A percentile compares a stretch with the other conserved stretches of the same genome.
Evolutionary conservation across 2,329 filamentous ascomycete genomes (phyloP).

Genomic region (Arthrobotrys musiformis): DNA sequence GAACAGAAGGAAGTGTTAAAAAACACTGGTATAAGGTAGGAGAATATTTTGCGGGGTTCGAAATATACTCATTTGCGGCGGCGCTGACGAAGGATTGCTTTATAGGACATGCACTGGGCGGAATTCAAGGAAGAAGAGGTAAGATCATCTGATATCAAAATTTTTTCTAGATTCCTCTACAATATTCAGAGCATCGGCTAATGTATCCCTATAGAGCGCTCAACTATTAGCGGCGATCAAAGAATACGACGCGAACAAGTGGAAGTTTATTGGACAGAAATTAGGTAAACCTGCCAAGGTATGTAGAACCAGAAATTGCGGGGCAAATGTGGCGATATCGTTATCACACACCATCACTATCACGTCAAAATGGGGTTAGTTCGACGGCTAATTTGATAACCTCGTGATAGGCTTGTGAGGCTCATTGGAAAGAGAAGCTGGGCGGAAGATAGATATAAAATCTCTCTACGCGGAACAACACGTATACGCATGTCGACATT

Average conservation of each 20-base stretch:
- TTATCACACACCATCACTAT: constrained; percentile 40
- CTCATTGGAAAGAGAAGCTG: constrained; percentile 97
- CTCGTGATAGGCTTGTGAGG: constrained; percentile 76
- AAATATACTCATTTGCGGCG: constrained; percentile 4
- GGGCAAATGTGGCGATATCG: constrained; percentile 42
- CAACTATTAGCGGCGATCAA: constrained; percentile 92
- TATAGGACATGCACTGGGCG: constrained; percentile 97
- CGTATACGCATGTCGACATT: constrained; percentile 6
- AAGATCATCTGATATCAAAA: constrained; percentile 61
- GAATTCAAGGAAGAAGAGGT: constrained; percentile 98
- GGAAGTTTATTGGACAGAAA: constrained; percentile 96
- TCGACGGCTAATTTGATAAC: constrained; percentile 57
- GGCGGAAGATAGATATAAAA: constrained; percentile 64
- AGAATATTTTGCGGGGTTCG: neutral
- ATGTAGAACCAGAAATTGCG: constrained; percentile 58
- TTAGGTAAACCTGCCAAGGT: constrained; percentile 98
- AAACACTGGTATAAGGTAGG: constrained; percentile 99
- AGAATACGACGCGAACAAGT: constrained; percentile 98
- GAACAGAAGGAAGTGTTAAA: constrained; percentile 97
- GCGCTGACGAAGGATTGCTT: constrained; percentile 58
- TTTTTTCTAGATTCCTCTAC: constrained; percentile 27
- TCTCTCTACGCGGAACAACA: constrained; percentile 25
- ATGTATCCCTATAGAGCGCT: constrained; percentile 69
- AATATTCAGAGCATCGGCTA: constrained; percentile 59
- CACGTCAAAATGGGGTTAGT: constrained; percentile 57